Conservation (phyloP, 2,329 filamentous ascomycete genomes). For the Graphilbum ipis-grandicollis region DNA sequence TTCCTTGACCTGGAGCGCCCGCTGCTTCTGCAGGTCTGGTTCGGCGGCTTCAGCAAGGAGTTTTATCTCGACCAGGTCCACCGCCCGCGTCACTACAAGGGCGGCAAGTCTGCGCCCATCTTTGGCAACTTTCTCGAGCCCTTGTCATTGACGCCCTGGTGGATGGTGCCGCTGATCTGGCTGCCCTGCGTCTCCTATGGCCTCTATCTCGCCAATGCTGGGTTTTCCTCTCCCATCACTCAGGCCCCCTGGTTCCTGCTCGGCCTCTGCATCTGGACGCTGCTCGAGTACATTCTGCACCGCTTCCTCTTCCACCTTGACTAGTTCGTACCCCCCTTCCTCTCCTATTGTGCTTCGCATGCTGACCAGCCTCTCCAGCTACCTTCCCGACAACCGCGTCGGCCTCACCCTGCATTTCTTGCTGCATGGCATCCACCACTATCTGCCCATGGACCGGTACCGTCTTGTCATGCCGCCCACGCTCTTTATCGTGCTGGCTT, state of each 20-base stretch:
- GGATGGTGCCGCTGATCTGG: constrained; percentile 72
- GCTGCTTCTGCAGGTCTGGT: constrained; percentile 76
- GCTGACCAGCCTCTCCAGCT: constrained; percentile 29
- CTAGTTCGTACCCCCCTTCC: constrained; percentile 41
- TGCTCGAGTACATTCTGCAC: constrained; percentile 80
- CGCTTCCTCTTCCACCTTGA: constrained; percentile 90
- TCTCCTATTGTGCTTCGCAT: neutral
- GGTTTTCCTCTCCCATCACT: constrained; percentile 31
- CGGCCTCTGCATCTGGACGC: constrained; percentile 68
- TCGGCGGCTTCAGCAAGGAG: constrained; percentile 75
- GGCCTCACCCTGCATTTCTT: constrained; percentile 78
- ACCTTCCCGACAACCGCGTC: constrained; percentile 81
- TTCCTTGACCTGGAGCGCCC: constrained; percentile 82
- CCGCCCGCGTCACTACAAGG: constrained; percentile 86
- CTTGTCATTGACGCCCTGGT: constrained; percentile 91
- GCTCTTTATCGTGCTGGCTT: constrained; percentile 66
- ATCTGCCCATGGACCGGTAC: constrained; percentile 97
- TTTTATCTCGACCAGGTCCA: constrained; percentile 97
- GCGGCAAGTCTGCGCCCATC: constrained; percentile 76
- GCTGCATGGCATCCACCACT: constrained; percentile 93
- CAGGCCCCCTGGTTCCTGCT: constrained; percentile 46
- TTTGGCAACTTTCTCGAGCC: constrained; percentile 99
- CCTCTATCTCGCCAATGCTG: constrained; percentile 43
- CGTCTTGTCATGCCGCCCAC: constrained; percentile 93
- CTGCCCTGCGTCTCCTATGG: constrained; percentile 64